Evolutionary conservation across 2,329 filamentous ascomycete genomes (phyloP).

Genomic region (Aspergillus bombycis): DNA sequence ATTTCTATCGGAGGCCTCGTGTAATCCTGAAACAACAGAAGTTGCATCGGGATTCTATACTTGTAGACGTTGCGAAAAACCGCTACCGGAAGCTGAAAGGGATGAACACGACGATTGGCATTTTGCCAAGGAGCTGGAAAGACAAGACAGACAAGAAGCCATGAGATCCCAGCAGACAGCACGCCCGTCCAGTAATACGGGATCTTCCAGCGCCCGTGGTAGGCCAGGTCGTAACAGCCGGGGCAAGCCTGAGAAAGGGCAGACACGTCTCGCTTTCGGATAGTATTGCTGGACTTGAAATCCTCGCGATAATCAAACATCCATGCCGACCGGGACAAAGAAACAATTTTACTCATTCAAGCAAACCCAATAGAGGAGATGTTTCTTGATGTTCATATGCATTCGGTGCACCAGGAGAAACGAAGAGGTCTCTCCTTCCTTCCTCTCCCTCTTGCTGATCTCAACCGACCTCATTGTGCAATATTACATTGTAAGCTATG

Average conservation of each 20-base stretch:
- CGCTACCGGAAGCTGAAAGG: conserved; percentile 61
- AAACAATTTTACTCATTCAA: not conserved
- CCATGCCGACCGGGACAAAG: not conserved
- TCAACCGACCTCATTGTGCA: not conserved
- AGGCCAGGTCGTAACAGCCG: conserved; percentile 29
- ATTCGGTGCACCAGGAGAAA: not conserved
- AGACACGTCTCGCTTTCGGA: conserved; percentile 40
- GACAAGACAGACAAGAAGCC: conserved; percentile 57
- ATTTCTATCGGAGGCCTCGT: not conserved
- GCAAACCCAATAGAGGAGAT: not conserved
- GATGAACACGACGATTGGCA: conserved; percentile 92
- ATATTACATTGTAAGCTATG: not conserved
- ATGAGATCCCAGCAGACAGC: conserved; percentile 21
- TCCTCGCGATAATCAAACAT: not conserved
- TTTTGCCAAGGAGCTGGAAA: conserved; percentile 82
- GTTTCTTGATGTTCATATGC: not conserved
- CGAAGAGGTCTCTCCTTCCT: not conserved
- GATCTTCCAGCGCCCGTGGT: conserved; percentile 24
- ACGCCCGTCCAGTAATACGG: conserved; percentile 17
- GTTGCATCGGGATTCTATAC: conserved; percentile 36
- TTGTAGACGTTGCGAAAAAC: conserved; percentile 69
- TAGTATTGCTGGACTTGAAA: conserved; percentile 15
- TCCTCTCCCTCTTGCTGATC: not conserved
- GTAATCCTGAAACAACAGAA: not conserved
- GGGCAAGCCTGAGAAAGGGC: conserved; percentile 39